Evolutionary conservation across 345 rosid genomes (phyloP).

Genomic region (Aegle marmelos): DNA sequence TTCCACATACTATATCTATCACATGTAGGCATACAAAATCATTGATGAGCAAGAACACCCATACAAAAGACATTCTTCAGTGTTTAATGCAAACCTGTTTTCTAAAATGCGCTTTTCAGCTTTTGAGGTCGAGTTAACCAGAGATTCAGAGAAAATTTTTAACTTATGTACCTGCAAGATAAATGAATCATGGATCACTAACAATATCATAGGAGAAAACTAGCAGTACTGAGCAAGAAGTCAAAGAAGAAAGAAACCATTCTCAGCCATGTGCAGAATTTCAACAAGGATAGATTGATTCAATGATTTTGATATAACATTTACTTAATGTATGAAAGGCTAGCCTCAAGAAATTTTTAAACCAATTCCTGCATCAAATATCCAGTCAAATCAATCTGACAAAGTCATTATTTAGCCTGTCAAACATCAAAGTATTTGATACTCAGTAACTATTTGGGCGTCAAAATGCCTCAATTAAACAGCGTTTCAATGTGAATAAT

Average conservation of each 20-base stretch:
- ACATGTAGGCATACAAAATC: not conserved
- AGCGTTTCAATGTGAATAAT: not conserved
- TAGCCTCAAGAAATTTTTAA: not conserved
- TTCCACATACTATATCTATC: not conserved
- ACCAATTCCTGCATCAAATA: not conserved
- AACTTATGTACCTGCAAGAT: slow-evolving; percentile 72
- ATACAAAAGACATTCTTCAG: slow-evolving; percentile 3
- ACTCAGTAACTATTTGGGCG: not conserved
- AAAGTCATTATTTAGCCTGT: not conserved
- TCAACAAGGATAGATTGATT: not conserved
- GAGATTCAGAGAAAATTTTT: slow-evolving; percentile 80
- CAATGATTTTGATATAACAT: not conserved
- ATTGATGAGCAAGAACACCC: not conserved
- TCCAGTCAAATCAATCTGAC: not conserved
- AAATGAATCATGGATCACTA: slow-evolving; percentile 11
- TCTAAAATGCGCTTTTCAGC: slow-evolving; percentile 79
- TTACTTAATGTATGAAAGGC: not conserved
- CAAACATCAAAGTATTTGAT: not conserved
- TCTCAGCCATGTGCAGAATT: not conserved
- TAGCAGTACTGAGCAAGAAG: not conserved
- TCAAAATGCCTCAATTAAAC: not conserved
- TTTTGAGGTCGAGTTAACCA: slow-evolving; percentile 62
- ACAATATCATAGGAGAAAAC: not conserved
- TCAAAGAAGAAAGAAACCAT: not conserved
- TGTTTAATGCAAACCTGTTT: slow-evolving; percentile 52